These are phyloP conservation scores for Melastoma malabathricum DNA, from an alignment of 345 rosid species.

Conservation along the genomic window DNA sequence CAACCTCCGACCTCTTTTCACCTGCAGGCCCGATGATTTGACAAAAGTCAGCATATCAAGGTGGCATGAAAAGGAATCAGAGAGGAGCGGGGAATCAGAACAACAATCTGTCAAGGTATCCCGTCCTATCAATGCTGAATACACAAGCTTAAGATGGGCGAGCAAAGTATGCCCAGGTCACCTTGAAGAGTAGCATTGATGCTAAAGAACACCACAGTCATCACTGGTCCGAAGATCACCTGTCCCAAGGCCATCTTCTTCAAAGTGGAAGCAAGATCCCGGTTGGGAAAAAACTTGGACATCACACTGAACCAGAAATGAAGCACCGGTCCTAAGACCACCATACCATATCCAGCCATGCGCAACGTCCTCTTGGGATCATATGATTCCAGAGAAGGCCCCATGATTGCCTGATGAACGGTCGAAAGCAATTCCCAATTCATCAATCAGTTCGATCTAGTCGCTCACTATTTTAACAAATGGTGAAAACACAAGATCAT, in stretches of 20 bases:
- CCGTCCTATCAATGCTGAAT: neutral
- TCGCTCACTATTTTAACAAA: too few relatives aligned
- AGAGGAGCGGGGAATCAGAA: neutral
- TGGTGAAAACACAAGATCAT: too few relatives aligned
- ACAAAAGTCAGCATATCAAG: constrained; percentile 4
- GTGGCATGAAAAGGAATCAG: neutral
- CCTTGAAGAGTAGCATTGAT: constrained; percentile 61
- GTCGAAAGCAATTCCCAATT: too few relatives aligned
- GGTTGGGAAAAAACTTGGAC: constrained; percentile 60
- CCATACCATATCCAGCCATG: constrained; percentile 76
- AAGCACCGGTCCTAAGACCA: constrained; percentile 68
- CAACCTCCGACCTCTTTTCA: constrained; percentile 41
- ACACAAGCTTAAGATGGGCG: neutral
- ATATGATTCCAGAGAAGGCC: constrained; percentile 17
- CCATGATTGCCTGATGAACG: too few relatives aligned
- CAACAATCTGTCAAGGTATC: neutral
- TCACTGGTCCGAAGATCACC: constrained; percentile 52
- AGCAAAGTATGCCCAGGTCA: constrained; percentile 6
- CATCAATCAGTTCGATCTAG: too few relatives aligned
- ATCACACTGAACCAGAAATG: constrained; percentile 78
- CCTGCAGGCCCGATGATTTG: constrained; percentile 28
- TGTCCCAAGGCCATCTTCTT: constrained; percentile 88
- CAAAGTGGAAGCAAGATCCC: constrained; percentile 56
- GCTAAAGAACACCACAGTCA: constrained; percentile 71
- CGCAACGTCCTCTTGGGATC: constrained; percentile 67